Evolutionary conservation across 768 basidiomycete genomes (phyloP).

Genomic region (Calocybe cyanea): DNA sequence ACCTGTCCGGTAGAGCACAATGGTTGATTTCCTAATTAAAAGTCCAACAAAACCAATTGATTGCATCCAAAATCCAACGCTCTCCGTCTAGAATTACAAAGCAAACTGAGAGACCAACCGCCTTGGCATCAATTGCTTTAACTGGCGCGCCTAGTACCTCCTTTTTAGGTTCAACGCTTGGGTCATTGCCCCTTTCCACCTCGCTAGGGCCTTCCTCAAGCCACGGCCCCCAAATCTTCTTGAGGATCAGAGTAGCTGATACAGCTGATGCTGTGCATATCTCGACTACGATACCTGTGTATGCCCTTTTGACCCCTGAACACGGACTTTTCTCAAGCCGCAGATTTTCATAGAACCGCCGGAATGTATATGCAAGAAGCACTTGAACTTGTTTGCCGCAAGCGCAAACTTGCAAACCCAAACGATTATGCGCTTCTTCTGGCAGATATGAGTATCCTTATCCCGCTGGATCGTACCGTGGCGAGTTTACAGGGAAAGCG

Average conservation of each 20-base stretch:
- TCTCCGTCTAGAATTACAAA: conserved; percentile 72
- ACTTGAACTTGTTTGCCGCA: conserved; percentile 76
- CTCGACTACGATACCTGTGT: conserved; percentile 91
- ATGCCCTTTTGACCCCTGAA: conserved; percentile 23
- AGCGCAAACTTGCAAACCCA: conserved; percentile 60
- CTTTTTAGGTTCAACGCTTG: conserved; percentile 38
- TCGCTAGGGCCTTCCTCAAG: conserved; percentile 67
- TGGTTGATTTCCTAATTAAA: conserved; percentile 21
- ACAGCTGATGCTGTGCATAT: conserved; percentile 81
- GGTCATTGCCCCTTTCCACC: conserved; percentile 54
- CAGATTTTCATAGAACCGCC: conserved; percentile 51
- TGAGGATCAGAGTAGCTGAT: conserved; percentile 78
- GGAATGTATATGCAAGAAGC: conserved; percentile 98
- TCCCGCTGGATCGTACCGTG: conserved; percentile 94
- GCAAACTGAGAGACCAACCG: conserved; percentile 48
- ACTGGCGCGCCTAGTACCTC: conserved; percentile 42
- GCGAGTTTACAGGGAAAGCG: conserved; percentile 87
- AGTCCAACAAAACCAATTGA: conserved; percentile 73
- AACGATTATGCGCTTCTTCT: conserved; percentile 83
- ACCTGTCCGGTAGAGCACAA: not conserved
- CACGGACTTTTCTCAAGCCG: not conserved
- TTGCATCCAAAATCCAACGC: conserved; percentile 79
- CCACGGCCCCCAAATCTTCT: conserved; percentile 78
- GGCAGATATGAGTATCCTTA: conserved; percentile 64
- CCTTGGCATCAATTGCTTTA: conserved; percentile 35